These are phyloP conservation scores for Auxenochlorella protothecoides DNA, from an alignment of 139 green algal genomes.

Conservation along the genomic window DNA sequence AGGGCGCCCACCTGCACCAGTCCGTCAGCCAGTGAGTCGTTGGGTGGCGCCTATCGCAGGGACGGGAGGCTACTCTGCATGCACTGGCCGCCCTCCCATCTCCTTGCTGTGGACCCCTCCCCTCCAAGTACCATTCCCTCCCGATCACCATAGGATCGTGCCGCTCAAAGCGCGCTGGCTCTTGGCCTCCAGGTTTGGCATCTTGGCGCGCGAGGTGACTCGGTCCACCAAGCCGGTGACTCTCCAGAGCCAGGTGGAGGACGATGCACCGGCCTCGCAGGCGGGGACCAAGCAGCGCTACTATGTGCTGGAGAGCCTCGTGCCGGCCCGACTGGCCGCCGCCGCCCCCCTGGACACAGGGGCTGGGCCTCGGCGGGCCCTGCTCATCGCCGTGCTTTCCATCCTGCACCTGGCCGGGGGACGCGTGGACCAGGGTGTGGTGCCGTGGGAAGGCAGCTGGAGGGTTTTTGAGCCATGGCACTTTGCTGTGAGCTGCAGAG, in stretches of 20 bases:
- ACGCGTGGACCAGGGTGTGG: conserved; percentile 10
- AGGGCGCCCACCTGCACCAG: too few relatives aligned
- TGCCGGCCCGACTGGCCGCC: background rate
- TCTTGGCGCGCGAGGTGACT: background rate
- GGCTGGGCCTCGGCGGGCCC: background rate
- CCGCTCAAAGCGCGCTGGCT: too few relatives aligned
- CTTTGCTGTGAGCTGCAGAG: background rate
- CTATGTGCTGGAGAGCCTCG: background rate
- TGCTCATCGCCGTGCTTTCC: conserved; percentile 18
- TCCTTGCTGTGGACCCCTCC: too few relatives aligned
- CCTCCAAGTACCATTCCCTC: too few relatives aligned
- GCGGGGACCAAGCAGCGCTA: too few relatives aligned
- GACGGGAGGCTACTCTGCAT: too few relatives aligned
- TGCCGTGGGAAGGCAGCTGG: background rate
- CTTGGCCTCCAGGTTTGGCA: too few relatives aligned
- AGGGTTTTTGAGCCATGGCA: background rate
- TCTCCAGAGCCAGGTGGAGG: background rate
- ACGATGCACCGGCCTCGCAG: background rate
- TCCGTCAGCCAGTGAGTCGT: too few relatives aligned
- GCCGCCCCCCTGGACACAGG: background rate
- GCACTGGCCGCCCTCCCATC: too few relatives aligned
- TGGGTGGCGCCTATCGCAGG: too few relatives aligned
- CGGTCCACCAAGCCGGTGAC: too few relatives aligned
- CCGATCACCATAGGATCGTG: too few relatives aligned
- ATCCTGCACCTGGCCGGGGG: conserved; percentile 19